A percentile compares a stretch with the other conserved stretches of the same genome.
Evolutionary conservation across 2,329 filamentous ascomycete genomes (phyloP).

Genomic region (Monosporascus sp.): DNA sequence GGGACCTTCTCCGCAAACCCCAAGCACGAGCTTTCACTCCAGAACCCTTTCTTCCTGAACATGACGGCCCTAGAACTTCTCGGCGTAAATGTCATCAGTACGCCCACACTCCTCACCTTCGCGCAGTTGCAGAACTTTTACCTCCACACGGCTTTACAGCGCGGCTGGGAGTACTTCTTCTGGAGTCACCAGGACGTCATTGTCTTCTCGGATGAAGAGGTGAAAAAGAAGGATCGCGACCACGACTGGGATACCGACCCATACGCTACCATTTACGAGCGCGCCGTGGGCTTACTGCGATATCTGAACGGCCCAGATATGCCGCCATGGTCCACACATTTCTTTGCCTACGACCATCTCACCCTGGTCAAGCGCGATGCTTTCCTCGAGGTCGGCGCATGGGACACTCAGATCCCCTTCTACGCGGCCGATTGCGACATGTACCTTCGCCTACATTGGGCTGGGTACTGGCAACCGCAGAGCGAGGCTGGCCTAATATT

Average conservation of each 20-base stretch:
- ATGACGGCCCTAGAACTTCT: slow-evolving; percentile 39
- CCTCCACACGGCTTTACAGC: slow-evolving; percentile 33
- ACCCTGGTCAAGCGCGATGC: slow-evolving; percentile 41
- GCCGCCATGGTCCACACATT: slow-evolving; percentile 40
- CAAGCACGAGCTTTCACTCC: slow-evolving; percentile 34
- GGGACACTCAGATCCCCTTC: slow-evolving; percentile 45
- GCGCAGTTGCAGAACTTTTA: slow-evolving; percentile 46
- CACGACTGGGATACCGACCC: slow-evolving; percentile 29
- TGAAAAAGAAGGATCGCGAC: slow-evolving; percentile 28
- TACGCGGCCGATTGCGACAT: slow-evolving; percentile 41
- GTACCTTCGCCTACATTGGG: slow-evolving; percentile 37
- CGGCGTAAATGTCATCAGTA: slow-evolving; percentile 44
- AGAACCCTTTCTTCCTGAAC: slow-evolving; percentile 51
- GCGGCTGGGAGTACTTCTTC: slow-evolving; percentile 39
- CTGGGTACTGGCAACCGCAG: slow-evolving; percentile 33
- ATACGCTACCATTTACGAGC: slow-evolving; percentile 29
- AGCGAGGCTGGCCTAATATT: slow-evolving; percentile 34
- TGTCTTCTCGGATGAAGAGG: slow-evolving; percentile 35
- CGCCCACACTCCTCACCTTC: slow-evolving; percentile 42
- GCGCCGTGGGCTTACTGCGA: slow-evolving; percentile 24
- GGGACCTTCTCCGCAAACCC: slow-evolving; percentile 45
- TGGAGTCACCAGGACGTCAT: slow-evolving; percentile 46
- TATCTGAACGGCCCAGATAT: slow-evolving; percentile 28
- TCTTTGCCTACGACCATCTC: slow-evolving; percentile 46
- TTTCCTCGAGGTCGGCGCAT: slow-evolving; percentile 36